phyloP scores from a whole-genome alignment of 805 yeast genomes.

The Candida insectorum region DNA sequence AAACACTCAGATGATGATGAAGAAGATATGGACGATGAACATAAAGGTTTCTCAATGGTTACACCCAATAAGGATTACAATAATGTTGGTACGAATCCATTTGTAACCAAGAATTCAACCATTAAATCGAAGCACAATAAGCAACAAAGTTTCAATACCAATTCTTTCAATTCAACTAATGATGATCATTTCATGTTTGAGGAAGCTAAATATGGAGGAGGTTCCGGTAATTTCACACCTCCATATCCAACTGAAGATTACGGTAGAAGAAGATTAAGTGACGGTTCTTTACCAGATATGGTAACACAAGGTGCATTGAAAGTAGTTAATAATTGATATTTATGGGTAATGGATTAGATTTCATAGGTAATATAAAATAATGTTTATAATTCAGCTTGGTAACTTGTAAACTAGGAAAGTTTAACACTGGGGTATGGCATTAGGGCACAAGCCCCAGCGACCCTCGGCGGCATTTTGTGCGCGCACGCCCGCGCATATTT shows the following conservation, averaged over 20 bases:
- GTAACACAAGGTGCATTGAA: conserved; percentile 45
- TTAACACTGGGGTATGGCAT: neutral
- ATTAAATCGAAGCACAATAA: conserved; percentile 15
- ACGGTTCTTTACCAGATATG: conserved; percentile 55
- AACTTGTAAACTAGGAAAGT: too few relatives aligned
- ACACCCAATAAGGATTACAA: conserved; percentile 4
- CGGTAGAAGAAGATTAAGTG: conserved; percentile 50
- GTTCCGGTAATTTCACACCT: conserved; percentile 1
- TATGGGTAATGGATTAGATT: neutral
- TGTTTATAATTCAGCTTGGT: neutral
- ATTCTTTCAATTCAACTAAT: conserved; percentile 17
- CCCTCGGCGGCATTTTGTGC: too few relatives aligned
- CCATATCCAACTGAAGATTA: conserved; percentile 22
- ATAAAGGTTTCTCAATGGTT: conserved; percentile 6
- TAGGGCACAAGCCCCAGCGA: conserved; percentile 1
- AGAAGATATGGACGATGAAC: conserved; percentile 34
- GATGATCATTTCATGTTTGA: conserved; percentile 20
- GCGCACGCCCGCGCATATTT: too few relatives aligned
- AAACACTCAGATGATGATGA: conserved; percentile 34
- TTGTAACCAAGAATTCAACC: conserved; percentile 18
- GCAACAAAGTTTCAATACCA: conserved; percentile 14
- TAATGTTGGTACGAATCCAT: conserved; percentile 20
- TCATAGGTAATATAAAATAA: too few relatives aligned
- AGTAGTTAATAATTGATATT: conserved; percentile 44
- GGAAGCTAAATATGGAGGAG: conserved; percentile 4